Evolutionary conservation across 148 eudicot species (phyloP).

Genomic region (Limonium bicolor): DNA sequence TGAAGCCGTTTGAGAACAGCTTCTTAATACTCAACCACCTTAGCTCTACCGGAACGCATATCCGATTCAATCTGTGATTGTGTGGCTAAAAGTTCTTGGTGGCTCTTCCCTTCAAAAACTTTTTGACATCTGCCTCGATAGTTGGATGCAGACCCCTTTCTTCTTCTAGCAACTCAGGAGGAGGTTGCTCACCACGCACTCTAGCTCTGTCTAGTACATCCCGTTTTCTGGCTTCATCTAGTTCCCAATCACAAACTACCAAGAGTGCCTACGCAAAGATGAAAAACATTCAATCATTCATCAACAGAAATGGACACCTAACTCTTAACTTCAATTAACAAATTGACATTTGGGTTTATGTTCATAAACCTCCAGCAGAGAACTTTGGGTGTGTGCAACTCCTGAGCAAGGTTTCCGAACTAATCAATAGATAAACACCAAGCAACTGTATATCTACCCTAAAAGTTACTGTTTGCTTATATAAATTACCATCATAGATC

Average conservation of each 20-base stretch:
- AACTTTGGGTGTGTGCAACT: no score
- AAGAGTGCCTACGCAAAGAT: no score
- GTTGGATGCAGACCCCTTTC: slow-evolving; percentile 91
- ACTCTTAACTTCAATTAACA: no score
- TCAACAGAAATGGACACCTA: no score
- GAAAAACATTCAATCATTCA: no score
- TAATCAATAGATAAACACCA: no score
- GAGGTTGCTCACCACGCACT: slow-evolving; percentile 15
- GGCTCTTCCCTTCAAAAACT: slow-evolving; percentile 51
- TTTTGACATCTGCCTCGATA: slow-evolving; percentile 72
- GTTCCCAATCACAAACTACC: slow-evolving; percentile 90
- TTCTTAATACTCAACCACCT: slow-evolving; percentile 96
- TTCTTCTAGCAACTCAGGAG: slow-evolving; percentile 29
- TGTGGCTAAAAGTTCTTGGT: slow-evolving; percentile 49
- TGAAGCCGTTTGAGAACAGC: slow-evolving; percentile 88
- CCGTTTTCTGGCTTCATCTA: slow-evolving; percentile 71
- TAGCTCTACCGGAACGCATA: slow-evolving; percentile 92
- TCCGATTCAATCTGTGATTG: slow-evolving; percentile 76
- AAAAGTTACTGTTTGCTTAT: no score
- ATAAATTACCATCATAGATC: no score
- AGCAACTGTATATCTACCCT: no score
- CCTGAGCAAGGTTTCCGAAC: no score
- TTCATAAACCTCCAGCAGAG: no score
- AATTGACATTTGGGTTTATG: no score
- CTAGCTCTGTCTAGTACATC: slow-evolving; percentile 26